These are phyloP conservation scores for Fusarium oxysporum DNA, from an alignment of 2,329 filamentous ascomycete genomes.

Conservation along the genomic window DNA sequence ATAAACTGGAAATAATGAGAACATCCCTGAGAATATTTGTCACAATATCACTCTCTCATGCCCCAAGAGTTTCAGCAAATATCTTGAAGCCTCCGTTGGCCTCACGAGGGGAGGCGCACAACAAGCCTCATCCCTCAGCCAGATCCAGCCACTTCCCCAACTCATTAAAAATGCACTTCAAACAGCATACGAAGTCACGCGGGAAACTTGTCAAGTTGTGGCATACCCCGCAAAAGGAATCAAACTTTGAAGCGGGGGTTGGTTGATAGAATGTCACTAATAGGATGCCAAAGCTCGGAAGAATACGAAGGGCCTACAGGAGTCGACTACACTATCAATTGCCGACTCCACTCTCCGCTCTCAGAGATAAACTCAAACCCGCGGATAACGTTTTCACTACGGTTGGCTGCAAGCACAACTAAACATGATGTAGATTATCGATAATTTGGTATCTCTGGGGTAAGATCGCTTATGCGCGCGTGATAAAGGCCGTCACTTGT, in stretches of 20 bases:
- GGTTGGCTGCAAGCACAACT: not conserved
- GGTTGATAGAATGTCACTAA: not conserved
- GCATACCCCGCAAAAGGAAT: not conserved
- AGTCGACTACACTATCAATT: not conserved
- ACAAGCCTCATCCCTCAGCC: not conserved
- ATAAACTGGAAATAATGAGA: not conserved
- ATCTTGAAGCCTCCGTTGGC: not conserved
- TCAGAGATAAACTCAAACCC: not conserved
- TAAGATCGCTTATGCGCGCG: not conserved
- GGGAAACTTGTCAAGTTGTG: not conserved
- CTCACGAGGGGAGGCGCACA: not conserved
- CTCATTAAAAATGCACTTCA: not conserved
- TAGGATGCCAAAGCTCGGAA: not conserved
- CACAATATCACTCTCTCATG: not conserved
- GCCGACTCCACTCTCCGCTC: not conserved
- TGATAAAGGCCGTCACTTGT: not conserved
- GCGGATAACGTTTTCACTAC: not conserved
- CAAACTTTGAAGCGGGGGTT: not conserved
- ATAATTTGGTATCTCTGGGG: not conserved
- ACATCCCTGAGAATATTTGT: not conserved
- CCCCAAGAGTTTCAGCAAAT: not conserved
- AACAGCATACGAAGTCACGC: not conserved
- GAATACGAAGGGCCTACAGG: not conserved
- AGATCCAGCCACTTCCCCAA: not conserved
- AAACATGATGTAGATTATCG: not conserved